Conservation (phyloP, 768 basidiomycete genomes). For the Paxillus rubicundulus region DNA sequence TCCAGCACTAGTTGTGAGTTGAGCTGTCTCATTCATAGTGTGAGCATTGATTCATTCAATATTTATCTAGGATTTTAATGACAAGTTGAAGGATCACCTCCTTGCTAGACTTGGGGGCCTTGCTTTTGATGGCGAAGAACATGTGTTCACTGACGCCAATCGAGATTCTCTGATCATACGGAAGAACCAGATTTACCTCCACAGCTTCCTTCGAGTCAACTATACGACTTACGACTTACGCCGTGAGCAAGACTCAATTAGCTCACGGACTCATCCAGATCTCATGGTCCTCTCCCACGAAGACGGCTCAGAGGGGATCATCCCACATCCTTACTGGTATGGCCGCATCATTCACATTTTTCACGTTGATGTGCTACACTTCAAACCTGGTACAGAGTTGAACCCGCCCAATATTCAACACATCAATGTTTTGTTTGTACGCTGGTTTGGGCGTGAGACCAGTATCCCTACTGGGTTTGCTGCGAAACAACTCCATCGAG, state of each 20-base stretch:
- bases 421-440: slow-evolving; percentile 30
- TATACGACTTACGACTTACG: not conserved
- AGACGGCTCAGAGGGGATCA: not conserved
- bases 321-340: not conserved
- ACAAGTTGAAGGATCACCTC: no score
- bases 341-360: no score
- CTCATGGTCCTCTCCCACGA: no score
- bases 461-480: slow-evolving; percentile 26
- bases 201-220: not conserved
- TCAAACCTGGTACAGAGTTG: no score
- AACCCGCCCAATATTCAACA: not conserved
- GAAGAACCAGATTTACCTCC: not conserved
- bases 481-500: slow-evolving; percentile 28
- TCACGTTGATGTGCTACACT: no score
- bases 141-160: not conserved
- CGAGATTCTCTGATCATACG: not conserved
- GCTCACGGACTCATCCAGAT: no score
- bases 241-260: no score
- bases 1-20: no score
- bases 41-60: no score
- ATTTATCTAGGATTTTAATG: no score
- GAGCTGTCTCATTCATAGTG: no score
- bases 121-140: not conserved
- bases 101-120: no score
- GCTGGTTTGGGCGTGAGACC: slow-evolving; percentile 21